Evolutionary conservation across 2,329 filamentous ascomycete species (phyloP).

Genomic region (Beauveria sp.): DNA sequence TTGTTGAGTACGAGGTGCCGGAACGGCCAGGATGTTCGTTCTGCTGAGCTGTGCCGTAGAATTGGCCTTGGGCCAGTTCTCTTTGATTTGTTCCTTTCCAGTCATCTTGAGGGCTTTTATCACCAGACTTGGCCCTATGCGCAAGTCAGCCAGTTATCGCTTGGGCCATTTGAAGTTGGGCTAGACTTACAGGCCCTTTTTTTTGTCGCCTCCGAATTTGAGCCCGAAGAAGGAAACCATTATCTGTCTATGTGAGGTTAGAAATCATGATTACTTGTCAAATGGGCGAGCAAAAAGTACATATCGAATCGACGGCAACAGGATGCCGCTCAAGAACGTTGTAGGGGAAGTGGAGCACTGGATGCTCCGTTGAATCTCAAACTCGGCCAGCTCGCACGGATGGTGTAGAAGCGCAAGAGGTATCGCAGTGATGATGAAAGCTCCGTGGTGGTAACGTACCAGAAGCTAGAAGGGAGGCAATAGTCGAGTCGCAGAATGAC

Average conservation of each 20-base stretch:
- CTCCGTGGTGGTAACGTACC: not conserved
- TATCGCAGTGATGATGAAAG: not conserved
- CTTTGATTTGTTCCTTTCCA: not conserved
- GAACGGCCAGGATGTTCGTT: conserved; percentile 29
- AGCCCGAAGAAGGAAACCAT: conserved; percentile 56
- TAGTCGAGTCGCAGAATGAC: not conserved
- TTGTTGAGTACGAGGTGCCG: conserved; percentile 31
- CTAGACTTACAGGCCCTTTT: conserved; percentile 40
- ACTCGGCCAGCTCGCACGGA: not conserved
- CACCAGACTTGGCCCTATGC: conserved; percentile 22
- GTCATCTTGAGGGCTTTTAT: conserved; percentile 20
- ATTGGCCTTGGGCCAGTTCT: conserved; percentile 24
- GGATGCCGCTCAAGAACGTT: not conserved
- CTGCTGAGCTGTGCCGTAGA: conserved; percentile 29
- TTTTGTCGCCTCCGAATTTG: conserved; percentile 48
- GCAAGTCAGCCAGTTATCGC: not conserved
- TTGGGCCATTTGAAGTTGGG: not conserved
- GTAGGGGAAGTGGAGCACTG: not conserved
- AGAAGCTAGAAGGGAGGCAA: not conserved
- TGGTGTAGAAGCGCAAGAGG: conserved; percentile 1
- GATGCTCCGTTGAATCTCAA: not conserved
- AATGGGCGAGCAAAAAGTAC: not conserved
- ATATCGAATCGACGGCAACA: not conserved
- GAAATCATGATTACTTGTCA: not conserved
- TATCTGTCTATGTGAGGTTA: conserved; percentile 12